Base-by-base conservation (phyloP, 2,329 filamentous ascomycete species). In the Nothophaeocryptopus gaeumannii region DNA sequence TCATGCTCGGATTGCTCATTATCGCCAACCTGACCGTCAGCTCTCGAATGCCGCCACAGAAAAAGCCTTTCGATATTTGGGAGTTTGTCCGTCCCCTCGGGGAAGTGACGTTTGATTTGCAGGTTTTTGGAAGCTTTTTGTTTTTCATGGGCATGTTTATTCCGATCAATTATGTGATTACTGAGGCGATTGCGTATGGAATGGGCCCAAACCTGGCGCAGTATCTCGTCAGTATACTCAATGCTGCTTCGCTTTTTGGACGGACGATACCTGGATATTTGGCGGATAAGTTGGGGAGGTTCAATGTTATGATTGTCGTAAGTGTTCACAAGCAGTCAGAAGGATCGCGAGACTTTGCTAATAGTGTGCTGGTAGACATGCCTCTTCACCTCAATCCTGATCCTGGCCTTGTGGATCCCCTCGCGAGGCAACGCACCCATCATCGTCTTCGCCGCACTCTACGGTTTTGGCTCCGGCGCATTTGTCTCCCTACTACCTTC, bases 401-500 rank as follows among this genome's bases (percentile, higher is more conserved):
- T 75, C 10, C 67, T 83, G 0, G 77, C 74, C 26, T 65, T 85
- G 2, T 79, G 81, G 81, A 68, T 82, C 4, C 75, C 77, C 1
- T 75, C 72, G 9, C 53, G 55, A 2, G 72, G 72, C 33, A 78
- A 82, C 8, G 76, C 77, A 0, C 76, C 79, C 1, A 79, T 84
- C 50, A 76, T 88, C 42, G 73, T 82, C 32, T 89, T 87, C 65
- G 76, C 79, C 10, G 73, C 78, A n/a, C 67, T 88, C 5, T 89
- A 86, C 58, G 86, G 85, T 13, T 87, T 89, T 64, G 77, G 77
- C 11, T 84, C 81, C 0, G 86, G 86, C 10, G 80, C 80, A 2
- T 86, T 83, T 59, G 79, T 86, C 32, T 80, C 80, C 0, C 70
- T 89, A 13, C 74, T 74, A 0, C 83, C 86, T 0, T 78, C 84